Evolutionary conservation across 768 basidiomycete species (phyloP).

Genomic region (Trametes cinnabarina): DNA sequence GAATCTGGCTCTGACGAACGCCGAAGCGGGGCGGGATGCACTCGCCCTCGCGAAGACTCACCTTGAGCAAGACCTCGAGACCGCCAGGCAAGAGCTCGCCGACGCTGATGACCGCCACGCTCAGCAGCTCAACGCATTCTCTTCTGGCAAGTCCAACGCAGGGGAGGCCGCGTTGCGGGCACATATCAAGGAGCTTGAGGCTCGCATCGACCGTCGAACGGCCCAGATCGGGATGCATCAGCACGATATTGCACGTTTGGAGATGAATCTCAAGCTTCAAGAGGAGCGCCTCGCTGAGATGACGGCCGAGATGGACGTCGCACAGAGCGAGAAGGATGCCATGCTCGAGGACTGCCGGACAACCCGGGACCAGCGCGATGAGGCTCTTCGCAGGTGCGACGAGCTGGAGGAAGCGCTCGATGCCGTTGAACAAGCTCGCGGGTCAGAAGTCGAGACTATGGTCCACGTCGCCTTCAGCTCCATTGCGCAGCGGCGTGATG

Average conservation of each 20-base stretch:
- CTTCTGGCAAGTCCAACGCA: slow-evolving; percentile 32
- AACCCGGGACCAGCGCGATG: slow-evolving; percentile 70
- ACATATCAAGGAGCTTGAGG: slow-evolving; percentile 70
- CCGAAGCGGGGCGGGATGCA: slow-evolving; percentile 66
- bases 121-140: slow-evolving; percentile 65
- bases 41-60: slow-evolving; percentile 64
- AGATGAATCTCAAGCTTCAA: slow-evolving; percentile 69
- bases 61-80: slow-evolving; percentile 55
- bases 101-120: slow-evolving; percentile 62
- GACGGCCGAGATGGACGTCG: slow-evolving; percentile 64
- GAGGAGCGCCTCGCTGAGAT: slow-evolving; percentile 74
- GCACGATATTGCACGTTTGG: slow-evolving; percentile 73
- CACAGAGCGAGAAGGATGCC: slow-evolving; percentile 65
- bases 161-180: slow-evolving; percentile 54
- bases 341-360: slow-evolving; percentile 86
- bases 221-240: slow-evolving; percentile 78
- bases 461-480: slow-evolving; percentile 24
- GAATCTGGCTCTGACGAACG: slow-evolving; percentile 47
- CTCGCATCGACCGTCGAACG: slow-evolving; percentile 59
- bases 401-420: slow-evolving; percentile 63
- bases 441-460: slow-evolving; percentile 26
- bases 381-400: slow-evolving; percentile 55
- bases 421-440: slow-evolving; percentile 28
- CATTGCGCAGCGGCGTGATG: slow-evolving; percentile 9
- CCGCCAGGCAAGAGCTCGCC: slow-evolving; percentile 50